Evolutionary conservation across 73 alveolate species (phyloP).

Genomic region (Stentor roeselii): DNA sequence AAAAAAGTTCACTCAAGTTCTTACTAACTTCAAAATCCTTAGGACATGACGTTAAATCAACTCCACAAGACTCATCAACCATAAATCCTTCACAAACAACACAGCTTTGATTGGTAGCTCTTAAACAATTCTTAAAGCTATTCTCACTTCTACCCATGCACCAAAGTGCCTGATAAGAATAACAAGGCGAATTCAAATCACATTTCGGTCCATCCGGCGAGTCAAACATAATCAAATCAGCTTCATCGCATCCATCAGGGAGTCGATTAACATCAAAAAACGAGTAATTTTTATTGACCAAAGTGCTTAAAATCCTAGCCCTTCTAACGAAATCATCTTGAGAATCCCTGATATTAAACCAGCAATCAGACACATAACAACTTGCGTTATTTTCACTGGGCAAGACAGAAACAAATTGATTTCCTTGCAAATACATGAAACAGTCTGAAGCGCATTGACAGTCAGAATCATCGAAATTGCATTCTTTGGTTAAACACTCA

Average conservation of each 20-base stretch:
- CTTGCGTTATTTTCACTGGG: not conserved
- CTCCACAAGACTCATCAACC: not conserved
- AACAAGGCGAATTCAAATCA: not conserved
- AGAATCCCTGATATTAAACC: not conserved
- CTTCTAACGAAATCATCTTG: not conserved
- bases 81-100: not conserved
- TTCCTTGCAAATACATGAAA: no score
- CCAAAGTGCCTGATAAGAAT: not conserved
- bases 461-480: not conserved
- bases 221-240: not conserved
- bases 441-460: not conserved
- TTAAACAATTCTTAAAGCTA: not conserved
- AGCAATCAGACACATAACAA: not conserved
- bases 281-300: not conserved
- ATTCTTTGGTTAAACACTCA: not conserved
- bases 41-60: no score
- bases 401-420: no score
- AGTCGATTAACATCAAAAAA: no score
- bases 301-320: not conserved
- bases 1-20: no score
- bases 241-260: not conserved
- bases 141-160: not conserved
- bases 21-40: no score
- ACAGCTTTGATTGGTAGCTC: not conserved
- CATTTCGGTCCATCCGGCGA: not conserved